These are phyloP conservation scores for Phanerochaete carnosa DNA, from an alignment of 768 basidiomycete species.

Conservation along the genomic window DNA sequence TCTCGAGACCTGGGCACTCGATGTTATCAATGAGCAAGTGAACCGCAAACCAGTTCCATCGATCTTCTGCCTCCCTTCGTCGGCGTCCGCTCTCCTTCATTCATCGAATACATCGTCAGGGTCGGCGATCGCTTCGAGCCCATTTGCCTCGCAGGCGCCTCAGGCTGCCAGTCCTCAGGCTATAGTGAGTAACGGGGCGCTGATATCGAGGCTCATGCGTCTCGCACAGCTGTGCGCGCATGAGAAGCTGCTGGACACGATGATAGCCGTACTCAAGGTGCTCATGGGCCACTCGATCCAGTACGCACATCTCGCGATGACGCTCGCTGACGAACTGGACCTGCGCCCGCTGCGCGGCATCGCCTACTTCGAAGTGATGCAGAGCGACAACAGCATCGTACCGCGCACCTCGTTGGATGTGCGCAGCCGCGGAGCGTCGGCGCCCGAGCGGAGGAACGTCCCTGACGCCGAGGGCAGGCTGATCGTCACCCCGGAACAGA, in stretches of 20 bases:
- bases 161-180: not conserved
- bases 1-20: constrained; percentile 71
- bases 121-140: constrained; percentile 30
- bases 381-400: constrained; percentile 46
- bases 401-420: not conserved
- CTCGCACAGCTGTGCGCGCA: constrained; percentile 70
- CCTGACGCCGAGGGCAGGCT: constrained; percentile 43
- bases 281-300: constrained; percentile 61
- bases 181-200: constrained; percentile 9
- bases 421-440: constrained; percentile 7
- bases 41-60: constrained; percentile 55
- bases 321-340: constrained; percentile 66
- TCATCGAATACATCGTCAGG: constrained; percentile 8
- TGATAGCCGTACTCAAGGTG: constrained; percentile 55
- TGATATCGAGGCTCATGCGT: constrained; percentile 47
- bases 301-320: constrained; percentile 72
- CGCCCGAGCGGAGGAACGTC: constrained; percentile 21
- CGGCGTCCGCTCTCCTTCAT: constrained; percentile 17
- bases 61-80: constrained; percentile 37
- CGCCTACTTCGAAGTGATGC: constrained; percentile 75
- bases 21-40: constrained; percentile 68
- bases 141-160: constrained; percentile 10
- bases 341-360: constrained; percentile 56
- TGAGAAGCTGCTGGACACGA: constrained; percentile 53
- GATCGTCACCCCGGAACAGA: constrained; percentile 54